phyloP scores from a whole-genome alignment of 1,139 yeast species.

The Saccharomyces hybrid region DNA sequence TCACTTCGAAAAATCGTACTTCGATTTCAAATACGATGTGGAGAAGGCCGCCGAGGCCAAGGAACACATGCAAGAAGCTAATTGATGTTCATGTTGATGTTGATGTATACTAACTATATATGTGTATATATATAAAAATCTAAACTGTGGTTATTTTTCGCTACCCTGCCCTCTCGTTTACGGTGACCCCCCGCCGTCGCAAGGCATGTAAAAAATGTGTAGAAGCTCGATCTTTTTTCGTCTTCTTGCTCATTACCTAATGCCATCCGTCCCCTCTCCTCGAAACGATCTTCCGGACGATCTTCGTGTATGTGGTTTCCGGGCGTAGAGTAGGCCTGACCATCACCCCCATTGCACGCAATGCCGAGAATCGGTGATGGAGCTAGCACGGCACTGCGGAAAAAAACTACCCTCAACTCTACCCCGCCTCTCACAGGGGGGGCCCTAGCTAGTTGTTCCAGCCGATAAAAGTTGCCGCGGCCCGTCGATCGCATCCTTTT shows the following conservation, averaged over 20 bases:
- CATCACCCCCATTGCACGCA: neutral
- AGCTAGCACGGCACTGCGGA: neutral
- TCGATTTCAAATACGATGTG: constrained; percentile 86
- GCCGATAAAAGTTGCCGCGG: constrained; percentile 1
- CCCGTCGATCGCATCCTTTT: neutral
- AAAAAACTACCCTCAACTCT: neutral
- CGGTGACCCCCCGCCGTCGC: too few species aligned
- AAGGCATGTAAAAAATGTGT: too few species aligned
- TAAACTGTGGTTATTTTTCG: neutral
- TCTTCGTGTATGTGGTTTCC: neutral
- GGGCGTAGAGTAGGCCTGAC: neutral
- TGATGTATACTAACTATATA: constrained; percentile 5
- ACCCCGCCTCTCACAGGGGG: neutral
- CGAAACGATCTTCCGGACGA: neutral
- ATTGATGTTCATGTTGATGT: constrained; percentile 3
- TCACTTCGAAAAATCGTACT: constrained; percentile 85
- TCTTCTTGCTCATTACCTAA: too few species aligned
- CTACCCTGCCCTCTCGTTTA: neutral
- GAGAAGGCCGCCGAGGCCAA: constrained; percentile 64
- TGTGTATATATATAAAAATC: neutral
- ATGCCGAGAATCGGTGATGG: neutral
- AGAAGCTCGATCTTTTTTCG: too few species aligned
- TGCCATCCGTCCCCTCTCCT: too few species aligned
- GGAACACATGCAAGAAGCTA: constrained; percentile 23
- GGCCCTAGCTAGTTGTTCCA: neutral